Evolutionary conservation across 257 asterid species (phyloP).

Genomic region (Solanum etuberosum): DNA sequence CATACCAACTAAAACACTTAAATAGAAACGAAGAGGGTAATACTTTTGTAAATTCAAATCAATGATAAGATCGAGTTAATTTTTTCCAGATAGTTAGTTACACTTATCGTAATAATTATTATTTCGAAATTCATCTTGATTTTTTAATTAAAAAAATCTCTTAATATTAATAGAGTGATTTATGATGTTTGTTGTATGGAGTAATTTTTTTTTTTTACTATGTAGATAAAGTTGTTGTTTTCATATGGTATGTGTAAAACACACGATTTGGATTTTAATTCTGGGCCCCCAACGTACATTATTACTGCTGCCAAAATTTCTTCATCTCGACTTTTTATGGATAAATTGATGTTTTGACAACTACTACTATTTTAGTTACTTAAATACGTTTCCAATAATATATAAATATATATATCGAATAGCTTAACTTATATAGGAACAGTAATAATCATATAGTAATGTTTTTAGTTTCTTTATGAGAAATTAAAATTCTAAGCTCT

Average conservation of each 20-base stretch:
- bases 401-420: too few species aligned
- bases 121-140: too few species aligned
- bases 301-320: neutral
- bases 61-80: neutral
- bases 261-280: slow-evolving; percentile 20
- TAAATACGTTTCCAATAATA: neutral
- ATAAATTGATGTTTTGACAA: too few species aligned
- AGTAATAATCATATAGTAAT: neutral
- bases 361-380: too few species aligned
- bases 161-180: neutral
- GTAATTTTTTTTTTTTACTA: neutral
- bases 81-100: neutral
- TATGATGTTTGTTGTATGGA: neutral
- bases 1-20: too few species aligned
- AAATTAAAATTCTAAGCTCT: neutral
- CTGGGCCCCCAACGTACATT: neutral
- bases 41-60: neutral
- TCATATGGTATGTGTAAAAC: slow-evolving; percentile 24
- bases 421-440: neutral
- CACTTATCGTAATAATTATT: neutral
- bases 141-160: too few species aligned
- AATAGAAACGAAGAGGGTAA: neutral
- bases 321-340: neutral
- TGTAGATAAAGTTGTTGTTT: neutral
- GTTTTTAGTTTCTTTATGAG: neutral